Base-by-base conservation (phyloP, 2,329 filamentous ascomycete genomes). In the Massarina eburnea region DNA sequence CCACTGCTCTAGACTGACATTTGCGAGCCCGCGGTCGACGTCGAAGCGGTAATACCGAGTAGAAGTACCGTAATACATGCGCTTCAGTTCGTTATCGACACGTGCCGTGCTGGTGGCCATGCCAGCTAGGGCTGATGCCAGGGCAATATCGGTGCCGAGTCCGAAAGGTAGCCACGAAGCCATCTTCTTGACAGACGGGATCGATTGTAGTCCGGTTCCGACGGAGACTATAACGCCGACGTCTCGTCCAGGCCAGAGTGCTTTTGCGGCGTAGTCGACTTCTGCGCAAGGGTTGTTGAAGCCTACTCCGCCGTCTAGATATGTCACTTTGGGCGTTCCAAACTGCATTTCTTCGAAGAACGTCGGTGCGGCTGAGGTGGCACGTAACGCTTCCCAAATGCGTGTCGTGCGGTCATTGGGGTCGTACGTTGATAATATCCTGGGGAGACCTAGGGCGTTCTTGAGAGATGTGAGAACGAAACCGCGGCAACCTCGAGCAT, bases 341-440 rank as follows among this genome's bases (percentile, higher is more conserved):
- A 81, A 75, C n/a, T 71, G 64, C 62, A 79, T 80, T 6, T 76
- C 73, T 49, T 77, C 76, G 62, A 81, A 80, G 49, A 73, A 77
- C 1, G 66, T 69, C 3, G 78, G 77, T 3, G 75, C 74, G 4
- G 78, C 76, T 1, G 75, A 72, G 1, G 77, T 77, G 5, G 78
- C 78, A 14, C 78, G 70, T 3, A 76, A 71, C 46, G 76, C 76
- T 66, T 81, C 73, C 76, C 78, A 80, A 3, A 75, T 71, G 21
- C 55, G 39, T 3, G 67, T 71, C 8, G 61, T 63, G 1, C 65
- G 62, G 48, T 72, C 68, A 30, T 71, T 71, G 15, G 69, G 66
- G 39, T 72, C 68, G 41, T 71, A 72, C 0, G 69, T 71, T 1
- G 63, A 65, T 6, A 72, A 49, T 3, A 71, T 63, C 18, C 66